These are phyloP conservation scores for Diaporthe batatas DNA, from an alignment of 2,329 filamentous ascomycete species.

Conservation along the genomic window DNA sequence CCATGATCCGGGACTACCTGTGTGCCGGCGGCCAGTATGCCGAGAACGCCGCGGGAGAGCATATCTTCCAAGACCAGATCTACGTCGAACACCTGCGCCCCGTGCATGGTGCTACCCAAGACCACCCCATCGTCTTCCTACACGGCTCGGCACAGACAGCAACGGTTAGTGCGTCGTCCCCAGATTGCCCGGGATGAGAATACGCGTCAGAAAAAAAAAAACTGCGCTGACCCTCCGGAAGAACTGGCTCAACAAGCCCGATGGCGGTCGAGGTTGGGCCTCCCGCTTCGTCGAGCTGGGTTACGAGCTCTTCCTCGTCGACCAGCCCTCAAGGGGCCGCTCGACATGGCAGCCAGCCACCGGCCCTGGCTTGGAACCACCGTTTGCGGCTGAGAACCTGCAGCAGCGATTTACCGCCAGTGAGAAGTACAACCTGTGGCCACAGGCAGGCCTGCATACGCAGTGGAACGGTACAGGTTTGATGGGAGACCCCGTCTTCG, in stretches of 20 bases:
- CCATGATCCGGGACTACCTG: slow-evolving; percentile 32
- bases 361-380: slow-evolving; percentile 45
- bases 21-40: slow-evolving; percentile 32
- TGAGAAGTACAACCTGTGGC: slow-evolving; percentile 52
- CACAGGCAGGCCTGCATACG: slow-evolving; percentile 53
- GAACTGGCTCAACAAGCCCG: slow-evolving; percentile 60
- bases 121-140: slow-evolving; percentile 57
- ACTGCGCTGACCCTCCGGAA: slow-evolving; percentile 25
- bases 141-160: slow-evolving; percentile 59
- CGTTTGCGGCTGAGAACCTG: slow-evolving; percentile 53
- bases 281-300: slow-evolving; percentile 60
- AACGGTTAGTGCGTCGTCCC: slow-evolving; percentile 49
- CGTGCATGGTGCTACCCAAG: slow-evolving; percentile 44
- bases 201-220: slow-evolving; percentile 8
- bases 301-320: slow-evolving; percentile 62
- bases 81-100: slow-evolving; percentile 65
- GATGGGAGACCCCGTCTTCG: slow-evolving; percentile 57
- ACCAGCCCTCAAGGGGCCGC: slow-evolving; percentile 60
- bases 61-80: slow-evolving; percentile 57
- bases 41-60: slow-evolving; percentile 25
- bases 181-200: slow-evolving; percentile 10
- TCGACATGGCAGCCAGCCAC: slow-evolving; percentile 56
- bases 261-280: slow-evolving; percentile 62
- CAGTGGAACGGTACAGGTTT: slow-evolving; percentile 58
- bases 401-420: slow-evolving; percentile 55